Base-by-base conservation (phyloP, 345 rosid species). In the Xanthoceras sorbifolium region DNA sequence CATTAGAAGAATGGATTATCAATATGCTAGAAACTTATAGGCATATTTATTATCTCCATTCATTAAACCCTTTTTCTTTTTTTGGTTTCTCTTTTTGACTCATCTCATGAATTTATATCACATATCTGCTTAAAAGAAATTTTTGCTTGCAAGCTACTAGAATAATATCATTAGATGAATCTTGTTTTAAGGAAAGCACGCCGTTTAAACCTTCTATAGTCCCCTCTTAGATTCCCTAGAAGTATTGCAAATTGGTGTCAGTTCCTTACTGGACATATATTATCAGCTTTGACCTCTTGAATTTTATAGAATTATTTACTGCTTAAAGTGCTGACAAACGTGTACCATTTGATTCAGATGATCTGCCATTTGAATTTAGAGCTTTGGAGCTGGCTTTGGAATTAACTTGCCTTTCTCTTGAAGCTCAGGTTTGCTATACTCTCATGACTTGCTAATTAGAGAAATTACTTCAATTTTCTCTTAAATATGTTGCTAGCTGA, bases 301-400 rank as follows among this genome's bases (percentile, higher is more conserved):
- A 18, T 42, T 69, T 44, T 26, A 64, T 68, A 26, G 40, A 62
- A 48, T 14, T 72, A 32, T 36, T 40, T 65, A 63, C 67, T 67
- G 46, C 46, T 9, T 73, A 65, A 66, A 25, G 71, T 81, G 77
- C 86, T 86, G 14, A 79, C 29, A 1, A 38, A n/a, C n/a, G 50
- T 59, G 44, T 80, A 59, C 70, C 79, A 44, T 63, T 77, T 85
- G 75, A 78, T 85, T 74, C 92, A 96, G 99, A 96, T 88, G 97
- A 96, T 87, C 86, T 96, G 75, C 99, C 98, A 26, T 96, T 96
- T 84, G 98, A 96, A 71, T 93, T 96, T 80, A 90, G 87, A 84
- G 97, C 99, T 31, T 85, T 96, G 80, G 99, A 96, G 82, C 74
- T 96, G 84, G 97, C 97, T 78, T 85, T 96, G 89, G 99, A 96